Conservation (phyloP, 192 early-diverging fungal genomes). For the Nowakowskiella sp. region DNA sequence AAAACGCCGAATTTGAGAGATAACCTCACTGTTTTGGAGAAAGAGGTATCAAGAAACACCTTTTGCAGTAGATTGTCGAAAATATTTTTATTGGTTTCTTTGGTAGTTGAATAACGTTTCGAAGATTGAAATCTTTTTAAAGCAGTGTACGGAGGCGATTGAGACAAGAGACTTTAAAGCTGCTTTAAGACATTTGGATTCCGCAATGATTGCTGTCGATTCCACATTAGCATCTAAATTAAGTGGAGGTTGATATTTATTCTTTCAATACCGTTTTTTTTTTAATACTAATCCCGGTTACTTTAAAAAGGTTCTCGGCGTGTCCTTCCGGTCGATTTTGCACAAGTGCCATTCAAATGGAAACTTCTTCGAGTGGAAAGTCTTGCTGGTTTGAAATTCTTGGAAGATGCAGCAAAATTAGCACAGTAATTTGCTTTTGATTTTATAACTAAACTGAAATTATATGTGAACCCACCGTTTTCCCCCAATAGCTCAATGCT, state of each 20-base stretch:
- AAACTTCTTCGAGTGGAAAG: slow-evolving; percentile 55
- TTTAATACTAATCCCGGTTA: slow-evolving; percentile 8
- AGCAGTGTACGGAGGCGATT: slow-evolving; percentile 7
- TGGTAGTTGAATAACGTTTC: slow-evolving; percentile 12
- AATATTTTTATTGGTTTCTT: background rate
- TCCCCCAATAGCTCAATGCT: slow-evolving; percentile 43
- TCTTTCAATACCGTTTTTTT: slow-evolving; percentile 10
- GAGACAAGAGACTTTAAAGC: slow-evolving; percentile 6
- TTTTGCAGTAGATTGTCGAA: slow-evolving; percentile 3
- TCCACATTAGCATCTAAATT: slow-evolving; percentile 14
- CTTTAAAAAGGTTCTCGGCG: background rate
- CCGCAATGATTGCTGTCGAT: slow-evolving; percentile 34
- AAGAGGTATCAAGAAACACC: slow-evolving; percentile 4
- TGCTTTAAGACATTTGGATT: slow-evolving; percentile 26
- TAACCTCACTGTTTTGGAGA: slow-evolving; percentile 3
- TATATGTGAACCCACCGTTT: background rate
- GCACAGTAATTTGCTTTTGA: slow-evolving; percentile 34
- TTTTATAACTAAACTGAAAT: slow-evolving; percentile 11
- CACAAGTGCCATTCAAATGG: slow-evolving; percentile 49
- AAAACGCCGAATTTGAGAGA: slow-evolving; percentile 8
- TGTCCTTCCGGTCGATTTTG: slow-evolving; percentile 3
- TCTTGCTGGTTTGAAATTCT: slow-evolving; percentile 52
- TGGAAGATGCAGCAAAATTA: slow-evolving; percentile 53
- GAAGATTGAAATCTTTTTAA: slow-evolving; percentile 12
- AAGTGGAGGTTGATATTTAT: slow-evolving; percentile 1